A percentile compares a stretch with the other conserved stretches of the same genome.
phyloP scores from a whole-genome alignment of 2,329 filamentous ascomycete genomes.

The Graphiopsis chlorocephala region DNA sequence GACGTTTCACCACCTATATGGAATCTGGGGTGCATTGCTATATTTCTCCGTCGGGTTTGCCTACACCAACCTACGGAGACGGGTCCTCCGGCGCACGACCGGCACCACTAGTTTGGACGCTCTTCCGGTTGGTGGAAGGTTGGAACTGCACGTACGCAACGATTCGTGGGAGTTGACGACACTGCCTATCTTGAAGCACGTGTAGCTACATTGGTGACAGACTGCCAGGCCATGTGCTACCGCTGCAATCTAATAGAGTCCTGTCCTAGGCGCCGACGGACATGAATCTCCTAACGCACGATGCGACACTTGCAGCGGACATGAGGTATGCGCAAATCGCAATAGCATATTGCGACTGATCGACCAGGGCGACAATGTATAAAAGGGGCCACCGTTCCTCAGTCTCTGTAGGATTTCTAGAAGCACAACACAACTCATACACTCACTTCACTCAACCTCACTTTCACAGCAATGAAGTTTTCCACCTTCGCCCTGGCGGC shows the following conservation, averaged over 20 bases:
- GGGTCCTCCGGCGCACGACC: not conserved
- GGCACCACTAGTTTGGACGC: not conserved
- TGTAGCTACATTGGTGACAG: not conserved
- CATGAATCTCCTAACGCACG: not conserved
- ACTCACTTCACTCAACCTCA: not conserved
- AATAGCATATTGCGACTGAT: not conserved
- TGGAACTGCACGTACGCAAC: not conserved
- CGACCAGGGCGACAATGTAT: not conserved
- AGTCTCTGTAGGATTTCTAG: not conserved
- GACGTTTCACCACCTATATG: not conserved
- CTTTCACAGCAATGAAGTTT: conserved; percentile 1
- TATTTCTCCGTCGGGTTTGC: not conserved
- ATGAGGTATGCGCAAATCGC: not conserved
- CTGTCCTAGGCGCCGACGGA: not conserved
- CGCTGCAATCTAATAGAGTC: conserved; percentile 1
- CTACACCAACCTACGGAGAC: not conserved
- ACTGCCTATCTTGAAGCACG: not conserved
- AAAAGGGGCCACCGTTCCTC: not conserved
- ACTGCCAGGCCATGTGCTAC: not conserved
- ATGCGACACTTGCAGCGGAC: not conserved
- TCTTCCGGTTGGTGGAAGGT: conserved; percentile 12
- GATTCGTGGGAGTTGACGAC: conserved; percentile 7
- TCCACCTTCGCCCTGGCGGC: conserved; percentile 26
- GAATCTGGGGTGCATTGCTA: not conserved
- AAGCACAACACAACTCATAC: not conserved